Evolutionary conservation across 2,329 filamentous ascomycete genomes (phyloP).

Genomic region (Colletotrichum euphorbiae): DNA sequence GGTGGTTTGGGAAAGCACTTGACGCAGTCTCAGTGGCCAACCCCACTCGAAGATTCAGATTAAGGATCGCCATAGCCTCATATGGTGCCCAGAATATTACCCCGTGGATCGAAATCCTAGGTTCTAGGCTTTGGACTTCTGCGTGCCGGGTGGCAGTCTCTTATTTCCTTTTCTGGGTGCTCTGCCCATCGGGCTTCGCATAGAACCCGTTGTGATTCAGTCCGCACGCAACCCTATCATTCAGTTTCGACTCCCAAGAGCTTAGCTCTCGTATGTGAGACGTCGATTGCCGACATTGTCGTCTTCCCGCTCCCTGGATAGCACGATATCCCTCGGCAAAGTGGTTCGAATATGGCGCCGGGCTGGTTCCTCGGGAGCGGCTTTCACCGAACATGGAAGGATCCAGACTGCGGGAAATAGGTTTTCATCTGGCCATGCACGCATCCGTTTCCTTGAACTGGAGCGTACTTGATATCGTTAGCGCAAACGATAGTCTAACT

Average conservation of each 20-base stretch:
- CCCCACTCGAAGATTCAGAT: constrained; percentile 16
- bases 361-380: too few relatives aligned
- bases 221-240: background rate
- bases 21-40: background rate
- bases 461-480: background rate
- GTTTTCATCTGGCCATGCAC: background rate
- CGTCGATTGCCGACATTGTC: background rate
- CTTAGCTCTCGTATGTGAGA: constrained; percentile 13
- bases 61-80: constrained; percentile 8
- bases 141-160: background rate
- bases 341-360: too few relatives aligned
- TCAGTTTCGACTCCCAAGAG: background rate
- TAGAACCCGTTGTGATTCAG: too few relatives aligned
- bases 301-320: background rate
- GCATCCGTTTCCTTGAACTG: background rate
- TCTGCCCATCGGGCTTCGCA: too few relatives aligned
- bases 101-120: background rate
- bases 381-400: too few relatives aligned
- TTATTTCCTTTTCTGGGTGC: background rate
- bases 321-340: background rate
- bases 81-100: background rate
- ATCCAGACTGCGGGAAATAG: too few relatives aligned
- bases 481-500: background rate
- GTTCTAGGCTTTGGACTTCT: background rate
- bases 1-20: background rate